These are phyloP conservation scores for Gloeopeniophorella convolvens DNA, from an alignment of 768 basidiomycete species.

Conservation along the genomic window DNA sequence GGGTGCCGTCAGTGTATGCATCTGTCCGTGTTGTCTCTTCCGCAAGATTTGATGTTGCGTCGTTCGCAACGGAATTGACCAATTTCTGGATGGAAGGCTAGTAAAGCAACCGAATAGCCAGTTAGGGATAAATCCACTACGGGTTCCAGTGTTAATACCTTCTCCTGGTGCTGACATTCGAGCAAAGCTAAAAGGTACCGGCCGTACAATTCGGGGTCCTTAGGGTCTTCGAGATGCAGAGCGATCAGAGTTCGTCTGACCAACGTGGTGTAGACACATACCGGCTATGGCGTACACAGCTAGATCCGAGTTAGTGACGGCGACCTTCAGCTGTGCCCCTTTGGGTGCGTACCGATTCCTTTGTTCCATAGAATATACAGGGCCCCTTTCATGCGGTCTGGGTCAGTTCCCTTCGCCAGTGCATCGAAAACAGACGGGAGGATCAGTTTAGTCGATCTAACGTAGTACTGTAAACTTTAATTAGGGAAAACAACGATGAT, in stretches of 20 bases:
- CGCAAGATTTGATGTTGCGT: constrained; percentile 51
- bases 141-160: constrained; percentile 37
- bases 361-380: constrained; percentile 75
- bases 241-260: neutral
- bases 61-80: constrained; percentile 53
- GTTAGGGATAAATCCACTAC: neutral
- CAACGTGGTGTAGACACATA: constrained; percentile 28
- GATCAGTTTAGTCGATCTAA: constrained; percentile 62
- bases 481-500: neutral
- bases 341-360: constrained; percentile 45
- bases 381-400: constrained; percentile 94
- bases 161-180: constrained; percentile 80
- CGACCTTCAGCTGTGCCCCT: constrained; percentile 10
- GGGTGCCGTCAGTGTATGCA: constrained; percentile 44
- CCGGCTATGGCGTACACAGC: constrained; percentile 67
- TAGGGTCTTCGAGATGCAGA: constrained; percentile 17
- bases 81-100: constrained; percentile 76
- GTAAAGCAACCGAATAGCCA: neutral
- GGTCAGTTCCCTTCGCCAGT: constrained; percentile 68
- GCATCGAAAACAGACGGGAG: constrained; percentile 57
- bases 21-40: constrained; percentile 64
- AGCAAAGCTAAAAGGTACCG: constrained; percentile 58
- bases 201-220: constrained; percentile 48
- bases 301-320: constrained; percentile 23
- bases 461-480: constrained; percentile 30